Evolutionary conservation across 768 basidiomycete genomes (phyloP), one percentile per base, ranked within the genome.

Genomic region (Clavulina sp.): DNA sequence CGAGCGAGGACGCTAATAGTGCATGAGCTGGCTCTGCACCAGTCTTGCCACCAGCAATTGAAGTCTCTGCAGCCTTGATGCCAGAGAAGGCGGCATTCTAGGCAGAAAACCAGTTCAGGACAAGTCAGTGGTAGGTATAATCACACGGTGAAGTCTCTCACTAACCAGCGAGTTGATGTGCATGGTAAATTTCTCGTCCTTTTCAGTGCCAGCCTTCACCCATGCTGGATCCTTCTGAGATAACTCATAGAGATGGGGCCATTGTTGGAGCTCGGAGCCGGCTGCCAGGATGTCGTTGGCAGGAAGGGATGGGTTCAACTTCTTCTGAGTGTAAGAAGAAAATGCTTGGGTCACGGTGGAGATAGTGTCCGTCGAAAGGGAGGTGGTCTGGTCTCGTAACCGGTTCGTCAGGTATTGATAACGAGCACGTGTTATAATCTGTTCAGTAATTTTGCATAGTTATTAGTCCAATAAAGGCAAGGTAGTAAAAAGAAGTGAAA

Each of bases 361-460:
- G 51, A 93, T 56, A 26, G 95, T 69, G 18, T 73, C 66, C 4
- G 71, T 62, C 0, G 81, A 73, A 34, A 92, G 68, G 0, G 66
- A 57, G 16, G 63, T 68, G 0, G 76, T 76, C 52, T 78, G 70
- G 6, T 69, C 59, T 51, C 73, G 71, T 52, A 84, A 81, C 13
- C 67, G 72, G 4, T 84, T 74, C 21, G 84, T 62, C 18, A 88
- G 71, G 59, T 84, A 69, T 51, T 77, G 51, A 21, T 72, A 87
- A 24, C 95, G 78, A 5, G 93, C 87, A 36, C 92, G 79, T 36
- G 84, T 64, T 59, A 97, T 97, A 63, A 97, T 99, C 95, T 97
- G 58, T n/a, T n/a, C 5, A 19, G 36, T 28, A 19, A 32, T 28
- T 28, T 32, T 9, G 18, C 26, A 47, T 33, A 54, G 50, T 31